These are phyloP conservation scores for Perilla frutescens DNA, from an alignment of 257 asterid genomes.

Conservation along the genomic window DNA sequence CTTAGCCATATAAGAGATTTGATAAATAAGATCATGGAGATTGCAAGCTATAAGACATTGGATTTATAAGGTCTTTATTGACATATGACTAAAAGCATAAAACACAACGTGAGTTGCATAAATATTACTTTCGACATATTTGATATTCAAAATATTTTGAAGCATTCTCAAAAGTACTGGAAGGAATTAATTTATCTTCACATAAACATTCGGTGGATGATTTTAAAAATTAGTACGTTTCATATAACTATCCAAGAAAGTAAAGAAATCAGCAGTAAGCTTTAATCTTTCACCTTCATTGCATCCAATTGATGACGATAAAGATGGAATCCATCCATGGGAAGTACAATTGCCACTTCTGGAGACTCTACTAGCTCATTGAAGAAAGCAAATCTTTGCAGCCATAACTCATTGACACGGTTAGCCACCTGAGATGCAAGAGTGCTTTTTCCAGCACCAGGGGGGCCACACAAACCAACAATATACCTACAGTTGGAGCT, in stretches of 20 bases:
- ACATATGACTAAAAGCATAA: neutral
- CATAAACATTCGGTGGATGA: too few relatives aligned
- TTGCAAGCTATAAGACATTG: neutral
- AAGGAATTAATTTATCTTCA: neutral
- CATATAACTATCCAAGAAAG: neutral
- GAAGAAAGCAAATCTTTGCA: constrained; percentile 55
- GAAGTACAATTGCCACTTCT: constrained; percentile 78
- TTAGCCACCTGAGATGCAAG: constrained; percentile 74
- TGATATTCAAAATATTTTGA: neutral
- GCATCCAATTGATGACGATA: constrained; percentile 87
- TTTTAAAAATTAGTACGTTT: too few relatives aligned
- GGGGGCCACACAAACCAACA: constrained; percentile 94
- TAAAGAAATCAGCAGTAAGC: constrained; percentile 18
- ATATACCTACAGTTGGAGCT: constrained; percentile 63
- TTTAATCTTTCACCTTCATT: constrained; percentile 68
- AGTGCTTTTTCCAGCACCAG: constrained; percentile 96
- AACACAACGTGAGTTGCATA: neutral
- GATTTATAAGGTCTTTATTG: neutral
- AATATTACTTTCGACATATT: neutral
- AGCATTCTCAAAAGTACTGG: neutral
- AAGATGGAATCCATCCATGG: constrained; percentile 99
- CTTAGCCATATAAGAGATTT: neutral
- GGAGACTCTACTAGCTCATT: constrained; percentile 83
- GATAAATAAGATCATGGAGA: neutral
- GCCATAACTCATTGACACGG: constrained; percentile 84